phyloP scores from a whole-genome alignment of 495 filamentous ascomycete genomes.

The Penicillium maclennaniae region DNA sequence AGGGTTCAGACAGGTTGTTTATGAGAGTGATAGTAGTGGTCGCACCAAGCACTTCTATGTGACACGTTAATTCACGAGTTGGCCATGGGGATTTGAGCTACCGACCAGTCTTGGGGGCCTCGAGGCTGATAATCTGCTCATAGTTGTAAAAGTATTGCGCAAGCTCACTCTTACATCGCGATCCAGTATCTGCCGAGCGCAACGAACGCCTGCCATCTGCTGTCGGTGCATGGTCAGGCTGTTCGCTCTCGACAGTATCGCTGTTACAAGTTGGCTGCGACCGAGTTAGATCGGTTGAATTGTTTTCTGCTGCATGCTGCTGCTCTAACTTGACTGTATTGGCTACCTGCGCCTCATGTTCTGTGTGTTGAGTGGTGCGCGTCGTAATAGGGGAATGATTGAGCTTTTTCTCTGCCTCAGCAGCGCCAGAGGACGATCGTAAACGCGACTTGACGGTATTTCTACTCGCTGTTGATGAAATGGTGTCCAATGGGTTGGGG shows the following conservation, averaged over 20 bases:
- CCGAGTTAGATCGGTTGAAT: slow-evolving; percentile 1
- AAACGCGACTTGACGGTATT: slow-evolving; percentile 10
- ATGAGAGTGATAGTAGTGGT: slow-evolving; percentile 44
- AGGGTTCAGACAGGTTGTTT: slow-evolving; percentile 40
- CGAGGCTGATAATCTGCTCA: slow-evolving; percentile 82
- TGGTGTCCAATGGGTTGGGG: slow-evolving; percentile 41
- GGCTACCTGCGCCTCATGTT: slow-evolving; percentile 2
- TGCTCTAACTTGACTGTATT: slow-evolving; percentile 5
- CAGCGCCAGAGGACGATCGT: slow-evolving; percentile 2
- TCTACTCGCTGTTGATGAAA: slow-evolving; percentile 24
- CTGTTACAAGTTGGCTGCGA: slow-evolving; percentile 9
- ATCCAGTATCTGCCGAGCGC: slow-evolving; percentile 48
- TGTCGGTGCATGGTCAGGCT: slow-evolving; percentile 2
- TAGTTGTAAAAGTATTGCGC: slow-evolving; percentile 86
- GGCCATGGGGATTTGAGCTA: slow-evolving; percentile 6
- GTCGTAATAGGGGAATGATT: slow-evolving; percentile 8
- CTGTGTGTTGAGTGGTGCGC: slow-evolving; percentile 15
- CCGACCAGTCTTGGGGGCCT: slow-evolving; percentile 71
- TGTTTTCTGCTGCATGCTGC: neutral
- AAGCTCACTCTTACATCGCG: slow-evolving; percentile 79
- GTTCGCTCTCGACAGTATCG: slow-evolving; percentile 3
- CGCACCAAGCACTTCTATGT: slow-evolving; percentile 40
- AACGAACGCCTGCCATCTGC: slow-evolving; percentile 41
- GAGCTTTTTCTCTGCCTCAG: slow-evolving; percentile 5
- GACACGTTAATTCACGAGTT: slow-evolving; percentile 6